Evolutionary conservation across 768 basidiomycete species (phyloP), one percentile per base, ranked within the genome.

Genomic region (Amyloporia xantha): DNA sequence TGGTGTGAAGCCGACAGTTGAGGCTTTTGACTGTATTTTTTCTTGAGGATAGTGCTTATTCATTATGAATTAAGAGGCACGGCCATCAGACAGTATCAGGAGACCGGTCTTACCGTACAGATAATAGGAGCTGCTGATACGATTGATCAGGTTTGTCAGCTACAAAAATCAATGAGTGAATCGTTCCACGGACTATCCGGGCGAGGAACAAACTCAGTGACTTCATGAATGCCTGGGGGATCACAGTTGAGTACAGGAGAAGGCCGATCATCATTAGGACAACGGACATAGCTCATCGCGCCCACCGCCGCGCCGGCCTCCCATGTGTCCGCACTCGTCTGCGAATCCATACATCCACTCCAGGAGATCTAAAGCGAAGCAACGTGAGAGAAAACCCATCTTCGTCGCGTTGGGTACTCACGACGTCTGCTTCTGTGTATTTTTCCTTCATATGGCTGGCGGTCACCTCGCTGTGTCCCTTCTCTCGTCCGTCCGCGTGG

Each of bases 291-390:
- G 65, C 82, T 87, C 87, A 90, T 90, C 10, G 88, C 87, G 36
- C 87, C 88, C 10, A 86, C 86, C 6, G 78, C 82, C 33, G 72
- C 62, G 2, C 85, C 86, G 15, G 76, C 74, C 60, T 89, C 86
- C 41, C 77, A 68, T 1, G 88, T 78, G 61, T 91, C 87, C 19
- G 87, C 88, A 55, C 86, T 89, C 17, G 88, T 91, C 62, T 91
- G 87, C 2, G 82, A 77, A 59, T 91, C 87, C 58, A 88, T 88
- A 61, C 87, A 91, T 5, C 87, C 87, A 61, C 84, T 84, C 80
- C 82, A 90, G 5, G 86, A 86, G 26, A 90, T 88, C 87, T 90
- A 25, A 28, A 46, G 89, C n/a, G 82, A 84, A n/a, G 89, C 84
- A 48, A 35, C 37, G 47, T 50, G 47, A 10, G 35, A 4, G 11